Base-by-base conservation (phyloP, 2,329 filamentous ascomycete genomes). In the Phialophora chinensis region DNA sequence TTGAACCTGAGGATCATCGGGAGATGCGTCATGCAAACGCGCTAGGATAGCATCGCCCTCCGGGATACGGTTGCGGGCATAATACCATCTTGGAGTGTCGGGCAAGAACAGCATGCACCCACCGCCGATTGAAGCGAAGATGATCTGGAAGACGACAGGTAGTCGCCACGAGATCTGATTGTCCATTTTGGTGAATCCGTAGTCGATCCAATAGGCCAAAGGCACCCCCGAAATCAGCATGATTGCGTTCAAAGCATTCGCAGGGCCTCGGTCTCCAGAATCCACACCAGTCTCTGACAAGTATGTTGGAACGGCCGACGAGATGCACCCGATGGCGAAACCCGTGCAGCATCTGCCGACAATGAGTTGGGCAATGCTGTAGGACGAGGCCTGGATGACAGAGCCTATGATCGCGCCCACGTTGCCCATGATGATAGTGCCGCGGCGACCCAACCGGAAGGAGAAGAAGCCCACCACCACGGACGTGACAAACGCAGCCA, bases 131-230 rank as follows among this genome's bases (percentile, higher is more conserved):
- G 75, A 62, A 12, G 70, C 67, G 31, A 74, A 67, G 31, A 76
- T 38, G 3, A 73, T 72, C 57, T 77, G 75, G 60, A 77, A 72
- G 5, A 73, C 72, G 33, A 77, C 70, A 6, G 75, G 75, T 23
- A 76, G 66, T 11, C 75, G 66, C 75, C 75, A 77, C 23, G 74
- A 74, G 35, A 69, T 69, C 52, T 74, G 73, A 27, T 67, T 70
- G 20, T 63, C 69, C 14, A 72, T 71, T 55, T 74, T 75, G 23
- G 72, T 73, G 62, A 77, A 74, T 20, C 75, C 75, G 56, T 76
- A 77, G 66, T 77, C 75, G 35, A 73, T 74, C 75, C 75, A 77
- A 62, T 77, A 77, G 3, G 76, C 76, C 1, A 75, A 55, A 8
- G 76, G 73, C 52, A 60, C 71, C 66, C 23, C 75, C 23, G 35